Percentiles rank a stretch among this genome's conserved stretches.
Evolutionary conservation across 257 asterid species (phyloP).

Genomic region (Solanum paucissectum): DNA sequence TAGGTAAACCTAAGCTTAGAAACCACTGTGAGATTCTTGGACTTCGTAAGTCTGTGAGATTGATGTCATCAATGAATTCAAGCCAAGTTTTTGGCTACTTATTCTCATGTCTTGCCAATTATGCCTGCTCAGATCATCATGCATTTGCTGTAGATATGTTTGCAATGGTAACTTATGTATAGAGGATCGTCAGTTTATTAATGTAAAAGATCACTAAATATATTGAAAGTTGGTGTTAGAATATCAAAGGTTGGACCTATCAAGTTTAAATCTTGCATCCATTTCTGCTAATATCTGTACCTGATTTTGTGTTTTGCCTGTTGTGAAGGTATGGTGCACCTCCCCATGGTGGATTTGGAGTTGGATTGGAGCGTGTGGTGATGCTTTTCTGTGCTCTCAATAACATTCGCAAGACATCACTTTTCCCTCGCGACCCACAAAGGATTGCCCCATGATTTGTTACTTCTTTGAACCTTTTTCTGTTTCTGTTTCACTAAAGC

Average conservation of each 20-base stretch:
- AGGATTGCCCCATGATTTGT: constrained; percentile 48
- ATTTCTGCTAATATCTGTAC: background rate
- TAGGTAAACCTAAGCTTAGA: background rate
- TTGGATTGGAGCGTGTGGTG: constrained; percentile 84
- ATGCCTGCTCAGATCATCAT: background rate
- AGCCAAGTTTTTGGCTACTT: background rate
- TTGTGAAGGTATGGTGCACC: constrained; percentile 63
- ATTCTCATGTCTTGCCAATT: background rate
- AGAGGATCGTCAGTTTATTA: background rate
- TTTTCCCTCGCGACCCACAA: constrained; percentile 85
- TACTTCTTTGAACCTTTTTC: background rate
- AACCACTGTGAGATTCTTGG: background rate
- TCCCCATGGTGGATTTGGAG: constrained; percentile 91
- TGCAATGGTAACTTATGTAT: background rate
- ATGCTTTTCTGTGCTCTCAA: constrained; percentile 83
- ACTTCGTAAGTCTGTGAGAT: background rate
- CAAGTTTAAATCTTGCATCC: background rate
- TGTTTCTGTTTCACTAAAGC: background rate
- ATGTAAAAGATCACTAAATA: background rate
- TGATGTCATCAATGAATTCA: background rate
- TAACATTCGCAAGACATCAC: constrained; percentile 77
- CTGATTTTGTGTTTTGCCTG: background rate
- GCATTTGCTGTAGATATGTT: background rate
- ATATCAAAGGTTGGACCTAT: background rate
- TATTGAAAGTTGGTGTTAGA: background rate